A percentile compares a stretch with the other conserved stretches of the same genome.
These are phyloP conservation scores for Fusarium bulbicola DNA, from an alignment of 2,329 filamentous ascomycete species.

Conservation along the genomic window DNA sequence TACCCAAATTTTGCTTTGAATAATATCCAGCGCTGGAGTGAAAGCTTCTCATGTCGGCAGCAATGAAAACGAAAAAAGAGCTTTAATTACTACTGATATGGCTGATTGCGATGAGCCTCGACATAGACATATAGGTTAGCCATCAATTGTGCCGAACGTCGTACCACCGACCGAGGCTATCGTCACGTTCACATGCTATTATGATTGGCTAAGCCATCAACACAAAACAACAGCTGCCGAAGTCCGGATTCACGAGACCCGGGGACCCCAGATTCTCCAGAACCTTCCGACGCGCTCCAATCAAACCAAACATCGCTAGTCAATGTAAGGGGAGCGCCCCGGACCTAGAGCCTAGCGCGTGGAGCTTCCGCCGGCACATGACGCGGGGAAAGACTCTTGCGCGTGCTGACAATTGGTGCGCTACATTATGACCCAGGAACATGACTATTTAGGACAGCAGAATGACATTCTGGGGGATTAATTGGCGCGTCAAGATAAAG, in stretches of 20 bases:
- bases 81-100: no score
- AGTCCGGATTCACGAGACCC: background rate
- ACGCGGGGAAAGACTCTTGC: background rate
- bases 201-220: background rate
- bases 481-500: background rate
- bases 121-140: no score
- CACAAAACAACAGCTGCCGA: background rate
- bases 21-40: no score
- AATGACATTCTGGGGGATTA: rapidly evolving
- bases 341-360: background rate
- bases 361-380: background rate
- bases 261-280: background rate
- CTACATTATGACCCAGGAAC: background rate
- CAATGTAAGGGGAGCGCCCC: background rate
- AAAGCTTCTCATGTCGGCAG: no score
- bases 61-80: no score
- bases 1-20: no score
- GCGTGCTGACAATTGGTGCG: background rate
- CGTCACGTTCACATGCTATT: background rate
- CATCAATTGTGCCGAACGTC: rapidly evolving
- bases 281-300: background rate
- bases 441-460: background rate
- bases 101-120: no score
- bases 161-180: background rate
- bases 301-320: background rate